Conservation (phyloP, 768 basidiomycete species). For the Tulasnella sp. region DNA sequence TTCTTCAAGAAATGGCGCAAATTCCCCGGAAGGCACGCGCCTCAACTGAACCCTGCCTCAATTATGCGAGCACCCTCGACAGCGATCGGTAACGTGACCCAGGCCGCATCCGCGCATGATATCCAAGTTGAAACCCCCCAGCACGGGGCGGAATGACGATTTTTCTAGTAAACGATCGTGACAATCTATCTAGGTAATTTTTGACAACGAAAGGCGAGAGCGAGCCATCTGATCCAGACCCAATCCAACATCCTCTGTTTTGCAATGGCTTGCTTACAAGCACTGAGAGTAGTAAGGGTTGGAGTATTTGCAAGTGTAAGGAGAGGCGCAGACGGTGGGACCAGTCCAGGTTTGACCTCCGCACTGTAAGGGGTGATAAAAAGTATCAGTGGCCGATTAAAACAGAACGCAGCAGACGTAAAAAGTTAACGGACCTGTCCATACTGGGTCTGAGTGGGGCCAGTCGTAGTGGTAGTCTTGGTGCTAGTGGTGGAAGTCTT, state of each 20-base stretch:
- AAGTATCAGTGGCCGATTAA: not conserved
- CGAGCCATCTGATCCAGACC: not conserved
- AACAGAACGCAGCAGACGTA: not conserved
- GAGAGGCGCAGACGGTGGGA: constrained; percentile 22
- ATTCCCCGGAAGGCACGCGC: too few relatives aligned
- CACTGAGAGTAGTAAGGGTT: constrained; percentile 22
- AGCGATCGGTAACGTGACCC: too few relatives aligned
- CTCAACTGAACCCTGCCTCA: too few relatives aligned
- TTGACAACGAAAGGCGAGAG: not conserved
- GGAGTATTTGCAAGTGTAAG: constrained; percentile 24
- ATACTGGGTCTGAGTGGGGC: not conserved
- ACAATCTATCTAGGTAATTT: not conserved
- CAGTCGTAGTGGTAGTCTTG: not conserved
- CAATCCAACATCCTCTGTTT: not conserved
- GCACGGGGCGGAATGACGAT: too few relatives aligned
- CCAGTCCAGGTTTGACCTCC: constrained; percentile 22
- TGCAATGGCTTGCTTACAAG: not conserved
- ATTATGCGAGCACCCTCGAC: too few relatives aligned
- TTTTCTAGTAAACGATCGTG: too few relatives aligned
- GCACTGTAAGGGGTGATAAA: not conserved
- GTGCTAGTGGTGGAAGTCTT: not conserved
- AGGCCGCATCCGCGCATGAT: too few relatives aligned
- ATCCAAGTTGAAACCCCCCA: too few relatives aligned
- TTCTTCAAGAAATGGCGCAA: too few relatives aligned
- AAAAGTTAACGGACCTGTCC: not conserved